Conservation (phyloP, 1,284 basidiomycete genomes). For the Pseudozyma flocculosa region DNA sequence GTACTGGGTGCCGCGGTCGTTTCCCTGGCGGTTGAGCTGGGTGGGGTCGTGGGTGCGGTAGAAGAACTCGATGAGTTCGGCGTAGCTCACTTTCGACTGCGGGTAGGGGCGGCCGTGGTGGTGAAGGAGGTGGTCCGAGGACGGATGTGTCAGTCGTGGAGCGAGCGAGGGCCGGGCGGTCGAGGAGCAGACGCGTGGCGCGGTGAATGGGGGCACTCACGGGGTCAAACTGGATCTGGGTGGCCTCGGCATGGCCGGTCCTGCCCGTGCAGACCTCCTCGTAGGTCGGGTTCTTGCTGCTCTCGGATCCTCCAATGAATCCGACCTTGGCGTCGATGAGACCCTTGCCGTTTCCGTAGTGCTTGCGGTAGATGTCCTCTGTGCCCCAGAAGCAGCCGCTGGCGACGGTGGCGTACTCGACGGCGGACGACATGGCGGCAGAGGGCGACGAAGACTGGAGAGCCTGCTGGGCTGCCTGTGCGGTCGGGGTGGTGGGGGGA, state of each 20-base stretch:
- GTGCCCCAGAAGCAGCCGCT: conserved; percentile 57
- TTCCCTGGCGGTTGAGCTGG: conserved; percentile 60
- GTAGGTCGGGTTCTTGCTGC: conserved; percentile 64
- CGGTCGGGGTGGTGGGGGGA: conserved; percentile 32
- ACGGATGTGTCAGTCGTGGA: not conserved
- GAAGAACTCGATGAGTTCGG: conserved; percentile 69
- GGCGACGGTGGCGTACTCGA: conserved; percentile 40
- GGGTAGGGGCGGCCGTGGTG: not conserved
- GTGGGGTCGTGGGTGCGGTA: conserved; percentile 88
- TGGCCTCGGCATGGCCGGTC: conserved; percentile 87
- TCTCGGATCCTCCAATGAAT: conserved; percentile 50
- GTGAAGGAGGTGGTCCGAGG: not conserved
- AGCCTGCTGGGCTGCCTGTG: conserved; percentile 30
- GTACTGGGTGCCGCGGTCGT: conserved; percentile 66
- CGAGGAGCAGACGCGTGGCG: too few species aligned
- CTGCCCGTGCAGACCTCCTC: conserved; percentile 69
- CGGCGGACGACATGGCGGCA: conserved; percentile 20
- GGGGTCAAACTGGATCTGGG: conserved; percentile 83
- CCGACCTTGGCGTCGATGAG: conserved; percentile 49
- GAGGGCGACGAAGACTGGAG: conserved; percentile 5
- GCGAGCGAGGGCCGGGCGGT: too few species aligned
- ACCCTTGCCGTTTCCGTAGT: conserved; percentile 53
- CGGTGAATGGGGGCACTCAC: conserved; percentile 30
- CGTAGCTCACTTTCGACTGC: conserved; percentile 69
- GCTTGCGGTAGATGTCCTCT: conserved; percentile 52